Evolutionary conservation across 192 early-diverging fungal species (phyloP), one percentile per base, ranked within the genome.

Genomic region (Ramicandelaber brevisporus): DNA sequence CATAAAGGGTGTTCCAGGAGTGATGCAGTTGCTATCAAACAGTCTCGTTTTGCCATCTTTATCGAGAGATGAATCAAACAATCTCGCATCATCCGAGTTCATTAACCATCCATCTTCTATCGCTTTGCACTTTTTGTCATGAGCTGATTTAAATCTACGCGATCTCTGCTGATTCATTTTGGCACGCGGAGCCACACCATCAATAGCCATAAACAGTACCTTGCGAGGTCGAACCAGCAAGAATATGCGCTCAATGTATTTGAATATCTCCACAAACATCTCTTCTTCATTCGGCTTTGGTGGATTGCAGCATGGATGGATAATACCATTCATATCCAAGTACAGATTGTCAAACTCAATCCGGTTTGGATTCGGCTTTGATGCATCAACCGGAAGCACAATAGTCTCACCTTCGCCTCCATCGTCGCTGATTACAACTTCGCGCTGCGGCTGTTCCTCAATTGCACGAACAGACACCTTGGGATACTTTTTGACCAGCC

Each of bases 151-250:
- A 67, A 99, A 99, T 27, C 95, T 77, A 38, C 95, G 76, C 19
- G 88, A 78, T 13, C 95, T 72, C 41, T 99, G 95, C 47, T 99
- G 95, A 49, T 99, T 99, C 90, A 99, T 95, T 37, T 99, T 99
- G 12, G 95, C 95, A 14, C 95, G 65, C 23, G 95, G 95, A 1
- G 95, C 95, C n/a, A 99, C 95, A 13, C 95, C 90, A 36, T 81
- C 77, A 31, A 99, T 80, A 31, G 93, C 93, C 79, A 99, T 87
- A 47, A 87, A 99, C 16, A 99, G 56, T 5, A 99, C 36, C 55
- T 88, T 89, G 33, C 88, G 61, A 6, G 93, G 93, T 5, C 93
- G 52, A 27, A 96, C 63, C 64, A 96, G 81, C 28, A 50, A 61
- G 29, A 99, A 68, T 38, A 99, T 82, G 10, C 88, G 65, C 50